phyloP scores from a whole-genome alignment of 148 eudicot species.

The Chenopodium formosanum region DNA sequence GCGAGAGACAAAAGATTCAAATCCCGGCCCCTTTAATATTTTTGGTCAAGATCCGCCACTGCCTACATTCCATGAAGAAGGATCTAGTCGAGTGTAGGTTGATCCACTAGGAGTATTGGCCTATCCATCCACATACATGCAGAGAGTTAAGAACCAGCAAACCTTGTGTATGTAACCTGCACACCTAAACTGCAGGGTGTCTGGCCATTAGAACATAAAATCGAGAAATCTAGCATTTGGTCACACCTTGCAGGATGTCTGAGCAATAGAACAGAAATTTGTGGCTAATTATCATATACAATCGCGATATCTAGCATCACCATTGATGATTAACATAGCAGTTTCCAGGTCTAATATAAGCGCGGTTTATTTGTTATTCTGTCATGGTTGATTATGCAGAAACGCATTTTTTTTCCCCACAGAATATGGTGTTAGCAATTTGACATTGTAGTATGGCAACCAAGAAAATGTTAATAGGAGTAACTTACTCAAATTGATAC shows the following conservation, averaged over 20 bases:
- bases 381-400: neutral
- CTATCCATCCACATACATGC: neutral
- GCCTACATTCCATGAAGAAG: no score
- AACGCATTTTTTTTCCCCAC: neutral
- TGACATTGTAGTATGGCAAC: neutral
- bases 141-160: neutral
- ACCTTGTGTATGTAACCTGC: neutral
- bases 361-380: neutral
- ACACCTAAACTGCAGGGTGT: neutral
- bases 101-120: no score
- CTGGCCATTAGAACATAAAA: neutral
- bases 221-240: neutral
- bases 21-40: no score
- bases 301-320: neutral
- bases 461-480: neutral
- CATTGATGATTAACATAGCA: neutral
- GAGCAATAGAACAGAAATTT: no score
- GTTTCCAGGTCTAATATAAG: neutral
- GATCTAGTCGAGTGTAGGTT: no score
- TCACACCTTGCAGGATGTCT: neutral
- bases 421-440: neutral
- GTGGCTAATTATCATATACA: neutral
- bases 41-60: no score
- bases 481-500: constrained; percentile 3
- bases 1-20: no score